phyloP scores from a whole-genome alignment of 176 grass and related monocot species.

The Leersia perrieri region DNA sequence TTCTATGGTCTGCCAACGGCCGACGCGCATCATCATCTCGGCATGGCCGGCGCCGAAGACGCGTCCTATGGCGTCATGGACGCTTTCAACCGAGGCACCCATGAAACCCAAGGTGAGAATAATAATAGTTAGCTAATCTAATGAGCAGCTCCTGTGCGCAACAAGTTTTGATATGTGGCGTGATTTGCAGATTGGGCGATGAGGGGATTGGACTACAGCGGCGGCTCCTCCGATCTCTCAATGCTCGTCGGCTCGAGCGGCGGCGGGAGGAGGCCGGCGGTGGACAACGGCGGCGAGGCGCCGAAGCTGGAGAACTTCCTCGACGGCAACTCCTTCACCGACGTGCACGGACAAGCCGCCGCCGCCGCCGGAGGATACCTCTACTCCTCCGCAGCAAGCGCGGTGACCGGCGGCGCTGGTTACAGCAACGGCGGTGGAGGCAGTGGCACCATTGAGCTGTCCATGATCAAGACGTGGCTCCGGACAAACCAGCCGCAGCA shows the following conservation, averaged over 20 bases:
- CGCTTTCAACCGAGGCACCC: slow-evolving; percentile 35
- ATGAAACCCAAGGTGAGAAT: slow-evolving; percentile 51
- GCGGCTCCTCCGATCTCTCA: slow-evolving; percentile 67
- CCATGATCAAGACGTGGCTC: slow-evolving; percentile 93
- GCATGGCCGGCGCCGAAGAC: background rate
- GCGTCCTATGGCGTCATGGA: slow-evolving; percentile 51
- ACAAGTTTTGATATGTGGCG: slow-evolving; percentile 31
- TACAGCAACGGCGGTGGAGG: slow-evolving; percentile 32
- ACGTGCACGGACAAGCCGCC: slow-evolving; percentile 52
- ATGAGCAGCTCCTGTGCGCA: background rate
- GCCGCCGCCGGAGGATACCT: slow-evolving; percentile 46
- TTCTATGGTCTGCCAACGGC: slow-evolving; percentile 40
- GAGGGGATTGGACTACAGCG: slow-evolving; percentile 62
- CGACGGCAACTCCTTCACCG: slow-evolving; percentile 69
- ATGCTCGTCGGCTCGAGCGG: slow-evolving; percentile 94
- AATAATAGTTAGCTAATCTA: background rate
- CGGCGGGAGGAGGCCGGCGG: slow-evolving; percentile 35
- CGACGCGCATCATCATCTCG: slow-evolving; percentile 23
- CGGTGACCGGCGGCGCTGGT: slow-evolving; percentile 27
- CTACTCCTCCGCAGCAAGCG: slow-evolving; percentile 42
- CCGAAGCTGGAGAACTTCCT: slow-evolving; percentile 98
- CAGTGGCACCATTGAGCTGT: slow-evolving; percentile 72
- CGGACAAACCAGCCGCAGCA: slow-evolving; percentile 47
- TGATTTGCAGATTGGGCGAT: slow-evolving; percentile 79
- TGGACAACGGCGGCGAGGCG: slow-evolving; percentile 42